Conservation (phyloP, 176 grass and related monocot genomes). For the Triticum urartu region DNA sequence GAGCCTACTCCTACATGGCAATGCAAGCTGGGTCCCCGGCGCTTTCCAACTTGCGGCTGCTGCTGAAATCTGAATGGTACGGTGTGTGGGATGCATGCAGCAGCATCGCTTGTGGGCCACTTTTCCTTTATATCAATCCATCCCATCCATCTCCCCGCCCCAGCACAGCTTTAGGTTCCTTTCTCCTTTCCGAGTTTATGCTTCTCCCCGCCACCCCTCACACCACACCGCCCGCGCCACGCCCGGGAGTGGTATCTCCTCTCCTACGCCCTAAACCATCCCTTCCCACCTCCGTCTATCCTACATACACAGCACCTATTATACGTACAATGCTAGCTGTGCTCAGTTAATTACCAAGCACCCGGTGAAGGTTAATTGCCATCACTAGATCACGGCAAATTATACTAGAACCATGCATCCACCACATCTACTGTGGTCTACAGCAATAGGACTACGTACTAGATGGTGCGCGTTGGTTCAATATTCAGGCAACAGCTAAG, state of each 20-base stretch:
- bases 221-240: background rate
- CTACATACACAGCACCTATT: background rate
- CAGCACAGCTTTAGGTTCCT: slow-evolving; percentile 58
- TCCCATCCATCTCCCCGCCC: slow-evolving; percentile 2
- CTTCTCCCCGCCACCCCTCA: slow-evolving; percentile 46
- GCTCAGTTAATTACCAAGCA: too few relatives aligned
- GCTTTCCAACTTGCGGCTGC: slow-evolving; percentile 54
- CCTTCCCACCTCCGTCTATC: background rate
- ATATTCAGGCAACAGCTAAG: background rate
- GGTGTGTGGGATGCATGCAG: background rate
- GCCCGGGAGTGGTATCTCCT: slow-evolving; percentile 26
- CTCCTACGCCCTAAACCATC: background rate
- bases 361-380: too few relatives aligned
- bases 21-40: slow-evolving; percentile 33
- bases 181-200: slow-evolving; percentile 83
- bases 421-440: too few relatives aligned
- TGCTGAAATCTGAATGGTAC: slow-evolving; percentile 20
- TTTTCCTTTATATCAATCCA: slow-evolving; percentile 82
- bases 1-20: slow-evolving; percentile 27
- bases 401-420: too few relatives aligned
- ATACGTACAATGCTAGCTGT: too few relatives aligned
- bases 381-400: too few relatives aligned
- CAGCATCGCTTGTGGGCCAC: slow-evolving; percentile 57
- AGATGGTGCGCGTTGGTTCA: too few relatives aligned
- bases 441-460: too few relatives aligned